Conservation (phyloP, 2,329 filamentous ascomycete species). For the Fusarium graminum region DNA sequence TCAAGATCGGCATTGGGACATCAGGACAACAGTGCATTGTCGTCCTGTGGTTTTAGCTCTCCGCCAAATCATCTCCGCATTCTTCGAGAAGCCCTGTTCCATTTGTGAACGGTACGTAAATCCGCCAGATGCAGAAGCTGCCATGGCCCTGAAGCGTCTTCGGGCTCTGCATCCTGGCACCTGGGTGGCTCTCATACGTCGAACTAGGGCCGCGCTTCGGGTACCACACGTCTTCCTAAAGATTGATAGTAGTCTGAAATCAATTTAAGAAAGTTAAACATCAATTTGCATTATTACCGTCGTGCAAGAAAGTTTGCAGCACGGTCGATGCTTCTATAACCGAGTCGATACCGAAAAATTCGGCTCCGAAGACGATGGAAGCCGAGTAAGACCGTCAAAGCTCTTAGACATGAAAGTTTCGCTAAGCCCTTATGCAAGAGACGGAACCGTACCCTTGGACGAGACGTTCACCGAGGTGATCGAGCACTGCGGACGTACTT, state of each 20-base stretch:
- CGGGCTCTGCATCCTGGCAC: slow-evolving; percentile 45
- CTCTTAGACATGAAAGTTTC: slow-evolving; percentile 18
- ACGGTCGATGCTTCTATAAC: slow-evolving; percentile 22
- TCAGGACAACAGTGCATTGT: slow-evolving; percentile 34
- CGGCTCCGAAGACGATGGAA: slow-evolving; percentile 47
- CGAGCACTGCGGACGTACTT: slow-evolving; percentile 72
- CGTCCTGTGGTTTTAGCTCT: slow-evolving; percentile 35
- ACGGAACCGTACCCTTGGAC: slow-evolving; percentile 67
- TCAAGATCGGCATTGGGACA: slow-evolving; percentile 45
- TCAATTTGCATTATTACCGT: slow-evolving; percentile 30
- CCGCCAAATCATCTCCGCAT: slow-evolving; percentile 39
- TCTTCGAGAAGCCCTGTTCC: slow-evolving; percentile 37
- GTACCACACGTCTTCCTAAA: slow-evolving; percentile 51
- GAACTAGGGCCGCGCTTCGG: slow-evolving; percentile 51
- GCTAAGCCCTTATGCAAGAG: slow-evolving; percentile 54
- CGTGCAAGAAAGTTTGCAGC: slow-evolving; percentile 12
- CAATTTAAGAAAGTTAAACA: slow-evolving; percentile 36
- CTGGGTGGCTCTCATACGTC: slow-evolving; percentile 49
- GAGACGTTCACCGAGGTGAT: slow-evolving; percentile 70
- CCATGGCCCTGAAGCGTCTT: slow-evolving; percentile 46
- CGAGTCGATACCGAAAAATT: slow-evolving; percentile 17
- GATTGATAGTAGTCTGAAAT: slow-evolving; percentile 45
- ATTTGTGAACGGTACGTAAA: slow-evolving; percentile 41
- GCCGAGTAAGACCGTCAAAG: slow-evolving; percentile 49
- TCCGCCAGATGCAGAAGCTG: slow-evolving; percentile 47